Evolutionary conservation across 495 filamentous ascomycete species (phyloP), one percentile per base, ranked within the genome.

Genomic region (Aspergillus bridgeri): DNA sequence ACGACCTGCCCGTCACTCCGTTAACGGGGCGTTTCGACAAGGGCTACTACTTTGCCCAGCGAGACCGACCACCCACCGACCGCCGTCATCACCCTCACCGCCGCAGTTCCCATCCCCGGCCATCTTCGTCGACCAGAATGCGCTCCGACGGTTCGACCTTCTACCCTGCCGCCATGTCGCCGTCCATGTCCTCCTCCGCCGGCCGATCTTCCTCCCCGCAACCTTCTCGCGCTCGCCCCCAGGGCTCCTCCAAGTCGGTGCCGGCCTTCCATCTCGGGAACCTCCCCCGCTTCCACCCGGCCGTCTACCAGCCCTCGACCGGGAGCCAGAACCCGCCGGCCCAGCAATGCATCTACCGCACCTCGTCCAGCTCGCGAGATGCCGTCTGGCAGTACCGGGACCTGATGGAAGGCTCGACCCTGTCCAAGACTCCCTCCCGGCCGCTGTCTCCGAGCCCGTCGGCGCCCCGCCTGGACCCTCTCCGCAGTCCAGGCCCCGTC

Each of bases 401-500:
- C 6, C 52, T 72, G 0, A 51, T 73, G 15, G 75, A 74, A n/a
- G 65, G 63, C 17, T 45, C 64, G 18, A 53, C 53, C 4, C 49
- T 65, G 6, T 49, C 61, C 0, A 63, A 62, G 29, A 73, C 56
- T 60, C 74, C 56, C 52, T 71, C 62, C 51, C 64, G 53, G 59
- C 71, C 52, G 50, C 53, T 59, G 48, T 71, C 60, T 57, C 79
- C 65, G 63, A 72, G 59, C 79, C 88, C 38, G n/a, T 73, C 74
- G 11, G 85, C 85, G 20, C 90, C 90, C 7, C 75, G 83, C 18
- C 66, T 94, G 33, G 75, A 76, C 22, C 90, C 90, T 2, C 76
- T 89, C 3, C 82, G 82, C n/a, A 90, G 87, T 46, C 88, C 89
- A 1, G 89, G 89, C 0, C 88, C 88, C 0, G 88, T 92, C 42